Evolutionary conservation across 768 basidiomycete genomes (phyloP).

Genomic region (Grammothele lineata): DNA sequence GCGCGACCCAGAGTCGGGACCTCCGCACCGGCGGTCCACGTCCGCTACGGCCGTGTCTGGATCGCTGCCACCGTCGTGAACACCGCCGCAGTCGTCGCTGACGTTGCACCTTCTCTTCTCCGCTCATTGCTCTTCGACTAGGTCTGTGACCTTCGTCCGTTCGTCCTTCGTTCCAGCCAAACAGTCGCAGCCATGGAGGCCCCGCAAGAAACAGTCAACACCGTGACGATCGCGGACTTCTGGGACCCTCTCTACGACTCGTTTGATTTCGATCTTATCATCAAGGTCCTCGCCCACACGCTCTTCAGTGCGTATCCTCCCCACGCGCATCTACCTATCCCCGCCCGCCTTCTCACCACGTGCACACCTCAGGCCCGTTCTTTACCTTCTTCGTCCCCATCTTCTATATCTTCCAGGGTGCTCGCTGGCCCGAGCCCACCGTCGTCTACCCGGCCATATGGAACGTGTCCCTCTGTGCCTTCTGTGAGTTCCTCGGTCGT

Average conservation of each 20-base stretch:
- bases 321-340: neutral
- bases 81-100: no score
- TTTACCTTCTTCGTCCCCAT: conserved; percentile 78
- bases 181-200: no score
- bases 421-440: conserved; percentile 43
- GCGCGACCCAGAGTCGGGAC: no score
- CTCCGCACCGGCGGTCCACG: no score
- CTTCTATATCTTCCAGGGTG: conserved; percentile 72
- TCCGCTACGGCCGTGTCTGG: no score
- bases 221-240: conserved; percentile 4
- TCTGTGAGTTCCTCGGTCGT: conserved; percentile 53
- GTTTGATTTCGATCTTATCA: conserved; percentile 71
- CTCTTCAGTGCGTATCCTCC: conserved; percentile 60
- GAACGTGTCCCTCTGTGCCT: conserved; percentile 52
- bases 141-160: no score
- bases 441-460: conserved; percentile 53
- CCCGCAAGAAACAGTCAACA: neutral
- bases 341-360: neutral
- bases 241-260: conserved; percentile 54
- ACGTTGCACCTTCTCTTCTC: no score
- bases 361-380: conserved; percentile 66
- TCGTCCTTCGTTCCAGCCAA: no score
- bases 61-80: no score
- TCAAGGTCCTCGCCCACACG: conserved; percentile 77
- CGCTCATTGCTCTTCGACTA: no score